Evolutionary conservation across 129 eudicot species (phyloP).

Genomic region (Escallonia herrerae): DNA sequence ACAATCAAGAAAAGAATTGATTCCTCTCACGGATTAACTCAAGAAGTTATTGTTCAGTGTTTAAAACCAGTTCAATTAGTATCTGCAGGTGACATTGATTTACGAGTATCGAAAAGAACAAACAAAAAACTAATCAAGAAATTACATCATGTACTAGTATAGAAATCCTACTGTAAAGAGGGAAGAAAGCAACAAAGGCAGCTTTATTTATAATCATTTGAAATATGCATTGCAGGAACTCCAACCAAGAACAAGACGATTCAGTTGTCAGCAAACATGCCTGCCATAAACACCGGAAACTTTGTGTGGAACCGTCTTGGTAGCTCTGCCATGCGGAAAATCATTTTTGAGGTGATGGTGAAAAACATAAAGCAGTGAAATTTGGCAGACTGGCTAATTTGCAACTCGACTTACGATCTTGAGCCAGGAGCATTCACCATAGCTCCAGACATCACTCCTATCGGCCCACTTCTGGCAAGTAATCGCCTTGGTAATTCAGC

Average conservation of each 20-base stretch:
- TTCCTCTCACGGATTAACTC: too few relatives aligned
- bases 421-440: slow-evolving; percentile 4
- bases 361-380: neutral
- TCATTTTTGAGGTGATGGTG: neutral
- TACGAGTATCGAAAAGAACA: too few relatives aligned
- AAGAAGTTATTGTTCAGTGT: too few relatives aligned
- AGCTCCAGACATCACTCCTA: neutral
- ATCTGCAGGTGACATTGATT: too few relatives aligned
- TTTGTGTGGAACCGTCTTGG: neutral
- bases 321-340: neutral
- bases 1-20: too few relatives aligned
- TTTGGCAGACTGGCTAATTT: slow-evolving; percentile 1
- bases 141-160: too few relatives aligned
- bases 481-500: slow-evolving; percentile 2
- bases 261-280: slow-evolving; percentile 1
- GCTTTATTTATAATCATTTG: neutral
- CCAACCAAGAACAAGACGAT: neutral
- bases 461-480: slow-evolving; percentile 12
- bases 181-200: too few relatives aligned
- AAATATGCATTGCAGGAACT: slow-evolving; percentile 7
- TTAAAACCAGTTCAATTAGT: too few relatives aligned
- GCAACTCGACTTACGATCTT: slow-evolving; percentile 8
- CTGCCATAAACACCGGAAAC: neutral
- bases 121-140: too few relatives aligned
- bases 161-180: too few relatives aligned